A percentile compares a stretch with the other conserved stretches of the same genome.
These are phyloP conservation scores for Sclerospora graminicola DNA, from an alignment of 352 stramenopile genomes.

Conservation along the genomic window DNA sequence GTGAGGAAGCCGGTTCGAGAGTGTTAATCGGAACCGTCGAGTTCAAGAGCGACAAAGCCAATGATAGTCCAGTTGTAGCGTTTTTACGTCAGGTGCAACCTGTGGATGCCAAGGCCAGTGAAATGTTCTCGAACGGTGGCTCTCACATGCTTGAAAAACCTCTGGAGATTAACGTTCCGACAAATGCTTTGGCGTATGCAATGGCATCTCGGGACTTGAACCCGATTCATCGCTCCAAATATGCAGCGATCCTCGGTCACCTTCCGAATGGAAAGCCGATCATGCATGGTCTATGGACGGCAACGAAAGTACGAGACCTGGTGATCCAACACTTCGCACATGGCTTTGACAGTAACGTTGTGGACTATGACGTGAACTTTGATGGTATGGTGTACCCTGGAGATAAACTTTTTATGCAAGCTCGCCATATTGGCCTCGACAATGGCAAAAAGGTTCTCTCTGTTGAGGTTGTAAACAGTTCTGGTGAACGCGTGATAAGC, in stretches of 20 bases:
- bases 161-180: constrained; percentile 52
- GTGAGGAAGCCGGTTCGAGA: constrained; percentile 25
- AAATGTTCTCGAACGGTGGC: constrained; percentile 41
- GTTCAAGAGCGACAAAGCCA: constrained; percentile 27
- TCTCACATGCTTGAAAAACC: constrained; percentile 63
- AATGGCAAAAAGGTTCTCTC: constrained; percentile 56
- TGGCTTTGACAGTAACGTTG: constrained; percentile 53
- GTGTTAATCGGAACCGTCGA: constrained; percentile 23
- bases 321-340: constrained; percentile 40
- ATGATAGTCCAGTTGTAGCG: constrained; percentile 35
- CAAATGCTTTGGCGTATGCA: constrained; percentile 54
- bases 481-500: constrained; percentile 65
- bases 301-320: constrained; percentile 71
- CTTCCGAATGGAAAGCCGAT: constrained; percentile 68
- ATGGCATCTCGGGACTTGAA: constrained; percentile 80
- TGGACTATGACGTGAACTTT: constrained; percentile 69
- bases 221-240: constrained; percentile 75
- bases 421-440: constrained; percentile 52
- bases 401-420: constrained; percentile 72
- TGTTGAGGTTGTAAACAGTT: constrained; percentile 66
- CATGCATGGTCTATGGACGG: constrained; percentile 85
- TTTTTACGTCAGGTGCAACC: constrained; percentile 32
- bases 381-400: constrained; percentile 84
- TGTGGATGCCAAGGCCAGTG: constrained; percentile 11
- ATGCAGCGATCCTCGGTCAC: constrained; percentile 60